A percentile compares a stretch with the other conserved stretches of the same genome.
Evolutionary conservation across 1,284 basidiomycete species (phyloP).

Genomic region (Tilletia indica): DNA sequence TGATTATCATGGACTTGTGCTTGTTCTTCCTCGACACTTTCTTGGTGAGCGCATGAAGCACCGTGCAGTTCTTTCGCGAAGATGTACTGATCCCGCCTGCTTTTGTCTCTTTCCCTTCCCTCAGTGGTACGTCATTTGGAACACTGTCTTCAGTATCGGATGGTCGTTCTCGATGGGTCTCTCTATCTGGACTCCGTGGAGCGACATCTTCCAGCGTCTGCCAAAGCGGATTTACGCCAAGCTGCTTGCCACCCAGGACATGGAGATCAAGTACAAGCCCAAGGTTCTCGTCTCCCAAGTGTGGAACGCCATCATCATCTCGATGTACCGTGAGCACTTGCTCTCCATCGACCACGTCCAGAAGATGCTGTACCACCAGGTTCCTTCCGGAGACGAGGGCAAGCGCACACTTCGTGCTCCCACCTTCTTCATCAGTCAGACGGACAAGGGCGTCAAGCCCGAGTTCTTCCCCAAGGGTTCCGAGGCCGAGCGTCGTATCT

Average conservation of each 20-base stretch:
- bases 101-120: conserved; percentile 48
- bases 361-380: conserved; percentile 56
- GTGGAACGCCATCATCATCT: conserved; percentile 57
- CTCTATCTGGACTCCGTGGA: conserved; percentile 57
- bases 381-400: conserved; percentile 53
- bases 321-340: conserved; percentile 56
- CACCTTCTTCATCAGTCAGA: conserved; percentile 56
- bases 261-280: conserved; percentile 57
- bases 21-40: conserved; percentile 57
- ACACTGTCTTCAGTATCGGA: conserved; percentile 55
- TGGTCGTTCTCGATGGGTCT: conserved; percentile 55
- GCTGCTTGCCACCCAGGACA: conserved; percentile 54
- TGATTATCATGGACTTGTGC: conserved; percentile 55
- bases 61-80: not conserved
- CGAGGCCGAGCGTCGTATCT: conserved; percentile 56
- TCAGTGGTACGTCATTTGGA: conserved; percentile 57
- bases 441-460: conserved; percentile 53
- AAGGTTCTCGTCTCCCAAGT: conserved; percentile 56
- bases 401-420: conserved; percentile 56
- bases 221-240: conserved; percentile 57
- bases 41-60: conserved; percentile 26
- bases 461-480: conserved; percentile 56
- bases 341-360: conserved; percentile 56
- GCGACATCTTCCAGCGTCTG: conserved; percentile 55
- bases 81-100: not conserved